These are phyloP conservation scores for Tylopilus rubrobrunneus DNA, from an alignment of 768 basidiomycete genomes.

Conservation along the genomic window DNA sequence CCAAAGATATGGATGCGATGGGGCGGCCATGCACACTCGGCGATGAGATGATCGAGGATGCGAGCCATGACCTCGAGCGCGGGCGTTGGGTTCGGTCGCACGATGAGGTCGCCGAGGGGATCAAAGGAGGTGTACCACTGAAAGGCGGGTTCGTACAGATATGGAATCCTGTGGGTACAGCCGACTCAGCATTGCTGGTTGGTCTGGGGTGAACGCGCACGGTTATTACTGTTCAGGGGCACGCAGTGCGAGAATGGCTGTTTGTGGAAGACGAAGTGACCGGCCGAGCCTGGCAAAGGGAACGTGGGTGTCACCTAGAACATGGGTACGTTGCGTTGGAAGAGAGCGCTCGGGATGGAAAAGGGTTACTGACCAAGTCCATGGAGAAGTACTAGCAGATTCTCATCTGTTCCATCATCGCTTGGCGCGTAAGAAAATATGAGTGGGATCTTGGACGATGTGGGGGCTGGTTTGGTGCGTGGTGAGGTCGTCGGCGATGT, in stretches of 20 bases:
- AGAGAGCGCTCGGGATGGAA: not conserved
- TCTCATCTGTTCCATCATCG: slow-evolving; percentile 82
- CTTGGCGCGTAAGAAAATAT: slow-evolving; percentile 69
- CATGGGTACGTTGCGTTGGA: not conserved
- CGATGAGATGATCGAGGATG: slow-evolving; percentile 53
- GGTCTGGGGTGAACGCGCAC: not conserved
- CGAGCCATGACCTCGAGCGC: slow-evolving; percentile 55
- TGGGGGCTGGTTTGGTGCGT: slow-evolving; percentile 50
- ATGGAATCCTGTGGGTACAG: slow-evolving; percentile 56
- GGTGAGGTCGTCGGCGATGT: slow-evolving; percentile 12
- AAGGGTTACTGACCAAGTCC: slow-evolving; percentile 61
- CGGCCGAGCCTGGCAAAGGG: slow-evolving; percentile 76
- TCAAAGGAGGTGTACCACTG: slow-evolving; percentile 89
- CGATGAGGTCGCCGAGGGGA: slow-evolving; percentile 66
- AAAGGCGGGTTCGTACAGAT: slow-evolving; percentile 71
- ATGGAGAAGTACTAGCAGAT: slow-evolving; percentile 79
- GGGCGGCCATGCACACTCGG: slow-evolving; percentile 61
- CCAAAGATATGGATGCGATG: slow-evolving; percentile 81
- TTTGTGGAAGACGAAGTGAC: slow-evolving; percentile 82
- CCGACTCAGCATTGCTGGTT: slow-evolving; percentile 9
- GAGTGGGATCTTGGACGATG: slow-evolving; percentile 41
- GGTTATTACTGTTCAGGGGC: slow-evolving; percentile 67
- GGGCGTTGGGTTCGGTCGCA: slow-evolving; percentile 67
- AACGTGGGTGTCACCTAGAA: slow-evolving; percentile 70
- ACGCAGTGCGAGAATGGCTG: slow-evolving; percentile 75